These are phyloP conservation scores for Candida glucosophila DNA, from an alignment of 1,139 yeast genomes.

Conservation along the genomic window DNA sequence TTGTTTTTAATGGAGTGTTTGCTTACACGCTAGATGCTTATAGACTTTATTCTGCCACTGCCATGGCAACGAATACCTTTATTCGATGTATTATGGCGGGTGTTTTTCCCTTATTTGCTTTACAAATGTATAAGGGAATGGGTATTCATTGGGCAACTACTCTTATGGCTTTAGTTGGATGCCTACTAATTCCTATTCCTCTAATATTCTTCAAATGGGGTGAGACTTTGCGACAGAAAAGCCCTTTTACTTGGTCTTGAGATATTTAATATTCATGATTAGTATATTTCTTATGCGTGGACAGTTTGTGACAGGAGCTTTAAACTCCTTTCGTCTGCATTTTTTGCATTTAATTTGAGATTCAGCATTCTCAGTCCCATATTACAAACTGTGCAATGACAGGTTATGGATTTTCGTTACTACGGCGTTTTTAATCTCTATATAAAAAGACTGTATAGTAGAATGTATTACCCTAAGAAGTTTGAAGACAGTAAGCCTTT, in stretches of 20 bases:
- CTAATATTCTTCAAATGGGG: conserved; percentile 28
- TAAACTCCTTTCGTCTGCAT: background rate
- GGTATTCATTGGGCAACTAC: conserved; percentile 37
- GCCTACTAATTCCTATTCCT: conserved; percentile 28
- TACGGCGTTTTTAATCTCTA: too few species aligned
- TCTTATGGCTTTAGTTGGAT: conserved; percentile 24
- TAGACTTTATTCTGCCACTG: conserved; percentile 31
- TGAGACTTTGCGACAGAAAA: conserved; percentile 17
- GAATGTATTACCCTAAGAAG: too few species aligned
- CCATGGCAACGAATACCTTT: conserved; percentile 33
- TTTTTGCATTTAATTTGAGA: too few species aligned
- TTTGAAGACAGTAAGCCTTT: too few species aligned
- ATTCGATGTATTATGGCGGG: conserved; percentile 31
- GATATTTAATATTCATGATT: background rate
- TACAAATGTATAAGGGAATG: conserved; percentile 25
- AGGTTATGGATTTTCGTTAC: too few species aligned
- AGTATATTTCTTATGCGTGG: background rate
- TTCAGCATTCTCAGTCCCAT: too few species aligned
- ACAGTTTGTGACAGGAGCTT: background rate
- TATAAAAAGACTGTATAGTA: too few species aligned
- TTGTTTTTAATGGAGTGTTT: conserved; percentile 32
- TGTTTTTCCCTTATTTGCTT: conserved; percentile 30
- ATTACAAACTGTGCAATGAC: too few species aligned
- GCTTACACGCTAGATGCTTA: conserved; percentile 34
- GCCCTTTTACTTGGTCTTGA: conserved; percentile 12